Percentiles rank a stretch among this genome's conserved stretches.
These are phyloP conservation scores for Tricholoma bakamatsutake DNA, from an alignment of 768 basidiomycete genomes.

Conservation along the genomic window DNA sequence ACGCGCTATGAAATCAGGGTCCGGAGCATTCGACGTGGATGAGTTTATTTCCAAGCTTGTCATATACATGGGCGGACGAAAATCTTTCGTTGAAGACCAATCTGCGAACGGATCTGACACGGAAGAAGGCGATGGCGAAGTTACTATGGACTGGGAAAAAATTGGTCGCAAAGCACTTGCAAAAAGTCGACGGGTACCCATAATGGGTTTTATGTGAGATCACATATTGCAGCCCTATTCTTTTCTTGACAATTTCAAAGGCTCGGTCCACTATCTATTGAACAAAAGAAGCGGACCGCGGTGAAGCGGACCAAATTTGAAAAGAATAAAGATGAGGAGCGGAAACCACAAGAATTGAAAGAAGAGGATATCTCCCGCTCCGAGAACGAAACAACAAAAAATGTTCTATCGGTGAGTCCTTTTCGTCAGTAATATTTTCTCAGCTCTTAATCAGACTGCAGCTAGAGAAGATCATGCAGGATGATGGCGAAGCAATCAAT, in stretches of 20 bases:
- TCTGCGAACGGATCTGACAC: conserved; percentile 44
- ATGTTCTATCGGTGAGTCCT: conserved; percentile 60
- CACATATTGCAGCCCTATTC: background rate
- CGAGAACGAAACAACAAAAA: conserved; percentile 86
- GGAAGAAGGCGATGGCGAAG: conserved; percentile 42
- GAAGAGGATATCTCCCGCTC: conserved; percentile 81
- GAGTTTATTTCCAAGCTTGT: conserved; percentile 80
- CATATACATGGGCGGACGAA: conserved; percentile 69
- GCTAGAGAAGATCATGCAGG: conserved; percentile 56
- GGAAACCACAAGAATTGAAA: conserved; percentile 72
- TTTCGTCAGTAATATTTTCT: background rate
- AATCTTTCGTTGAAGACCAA: conserved; percentile 33
- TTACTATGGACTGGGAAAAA: conserved; percentile 71
- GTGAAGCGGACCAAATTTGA: conserved; percentile 63
- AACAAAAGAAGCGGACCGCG: conserved; percentile 69
- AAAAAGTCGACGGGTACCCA: conserved; percentile 73
- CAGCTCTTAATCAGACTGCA: conserved; percentile 19
- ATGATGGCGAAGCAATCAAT: conserved; percentile 51
- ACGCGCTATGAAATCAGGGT: conserved; percentile 85
- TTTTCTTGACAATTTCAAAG: conserved; percentile 35
- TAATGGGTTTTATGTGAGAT: conserved; percentile 83
- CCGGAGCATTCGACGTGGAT: conserved; percentile 86
- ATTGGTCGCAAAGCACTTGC: conserved; percentile 82
- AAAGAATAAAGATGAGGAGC: conserved; percentile 62
- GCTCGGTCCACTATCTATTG: conserved; percentile 86